phyloP scores from a whole-genome alignment of 2,329 filamentous ascomycete genomes.

The Trichophyton mentagrophytes region DNA sequence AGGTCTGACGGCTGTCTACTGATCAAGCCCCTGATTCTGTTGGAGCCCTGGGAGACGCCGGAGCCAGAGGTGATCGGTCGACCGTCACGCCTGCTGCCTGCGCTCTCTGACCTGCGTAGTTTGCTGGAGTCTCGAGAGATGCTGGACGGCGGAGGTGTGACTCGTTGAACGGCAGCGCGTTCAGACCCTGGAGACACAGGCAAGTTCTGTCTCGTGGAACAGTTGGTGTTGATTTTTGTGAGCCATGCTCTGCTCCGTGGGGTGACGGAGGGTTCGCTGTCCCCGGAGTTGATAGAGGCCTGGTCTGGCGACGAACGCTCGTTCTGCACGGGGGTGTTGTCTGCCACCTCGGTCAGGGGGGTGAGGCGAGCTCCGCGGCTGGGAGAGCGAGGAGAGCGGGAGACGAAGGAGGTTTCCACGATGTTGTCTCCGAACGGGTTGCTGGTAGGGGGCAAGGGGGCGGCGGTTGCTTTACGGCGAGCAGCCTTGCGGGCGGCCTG shows the following conservation, averaged over 20 bases:
- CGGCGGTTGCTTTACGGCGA: neutral
- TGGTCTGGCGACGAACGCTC: neutral
- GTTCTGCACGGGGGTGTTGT: neutral
- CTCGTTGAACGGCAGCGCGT: constrained; percentile 31
- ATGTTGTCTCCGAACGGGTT: constrained; percentile 5
- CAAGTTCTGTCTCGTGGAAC: constrained; percentile 15
- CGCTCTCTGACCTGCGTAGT: constrained; percentile 29
- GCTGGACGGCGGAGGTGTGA: constrained; percentile 21
- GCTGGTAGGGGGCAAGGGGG: neutral
- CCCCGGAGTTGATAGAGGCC: neutral
- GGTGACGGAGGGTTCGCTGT: constrained; percentile 4
- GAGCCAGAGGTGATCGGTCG: constrained; percentile 31
- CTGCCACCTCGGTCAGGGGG: constrained; percentile 9
- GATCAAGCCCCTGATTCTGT: constrained; percentile 33
- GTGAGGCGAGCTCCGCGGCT: constrained; percentile 7
- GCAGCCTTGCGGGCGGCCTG: neutral
- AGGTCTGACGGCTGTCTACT: constrained; percentile 17
- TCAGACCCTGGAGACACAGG: constrained; percentile 21
- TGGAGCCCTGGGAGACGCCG: constrained; percentile 29
- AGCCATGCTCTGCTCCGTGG: constrained; percentile 3
- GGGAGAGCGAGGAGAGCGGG: constrained; percentile 6
- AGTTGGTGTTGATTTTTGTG: constrained; percentile 15
- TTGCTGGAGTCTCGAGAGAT: constrained; percentile 20
- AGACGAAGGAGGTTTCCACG: constrained; percentile 14
- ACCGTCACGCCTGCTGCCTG: constrained; percentile 26